Evolutionary conservation across 192 early-diverging fungal genomes (phyloP).

Genomic region (Gamsiella multidivaricata): DNA sequence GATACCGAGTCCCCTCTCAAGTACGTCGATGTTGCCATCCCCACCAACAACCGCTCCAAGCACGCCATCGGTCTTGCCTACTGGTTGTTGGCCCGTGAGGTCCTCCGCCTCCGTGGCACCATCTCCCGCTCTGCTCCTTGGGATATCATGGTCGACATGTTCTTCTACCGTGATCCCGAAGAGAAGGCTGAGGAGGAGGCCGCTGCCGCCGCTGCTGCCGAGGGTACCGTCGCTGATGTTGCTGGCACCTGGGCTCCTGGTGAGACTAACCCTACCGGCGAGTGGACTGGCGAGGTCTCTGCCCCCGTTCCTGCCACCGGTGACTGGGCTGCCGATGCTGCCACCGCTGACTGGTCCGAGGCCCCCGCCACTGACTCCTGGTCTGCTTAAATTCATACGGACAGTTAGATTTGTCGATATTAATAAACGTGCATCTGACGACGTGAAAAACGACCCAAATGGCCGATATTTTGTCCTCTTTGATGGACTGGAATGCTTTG

Average conservation of each 20-base stretch:
- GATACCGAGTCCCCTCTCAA: slow-evolving; percentile 97
- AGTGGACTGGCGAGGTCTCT: slow-evolving; percentile 34
- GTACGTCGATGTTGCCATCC: slow-evolving; percentile 98
- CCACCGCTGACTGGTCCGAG: slow-evolving; percentile 48
- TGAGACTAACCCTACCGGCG: slow-evolving; percentile 55
- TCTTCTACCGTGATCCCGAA: slow-evolving; percentile 99
- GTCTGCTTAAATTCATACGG: slow-evolving; percentile 28
- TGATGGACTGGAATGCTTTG: too few relatives aligned
- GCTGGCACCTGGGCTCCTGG: slow-evolving; percentile 52
- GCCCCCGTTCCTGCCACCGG: slow-evolving; percentile 17
- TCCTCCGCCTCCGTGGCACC: slow-evolving; percentile 96
- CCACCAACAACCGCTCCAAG: slow-evolving; percentile 99
- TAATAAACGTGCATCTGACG: slow-evolving; percentile 9
- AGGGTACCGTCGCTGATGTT: slow-evolving; percentile 59
- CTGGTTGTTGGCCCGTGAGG: slow-evolving; percentile 98
- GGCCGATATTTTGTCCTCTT: not conserved
- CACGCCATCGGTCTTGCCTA: slow-evolving; percentile 98
- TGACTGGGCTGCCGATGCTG: slow-evolving; percentile 33
- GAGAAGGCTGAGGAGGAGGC: slow-evolving; percentile 95
- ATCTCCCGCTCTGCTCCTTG: slow-evolving; percentile 87
- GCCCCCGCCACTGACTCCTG: slow-evolving; percentile 36
- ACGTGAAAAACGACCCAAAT: slow-evolving; percentile 1
- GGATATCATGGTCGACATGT: slow-evolving; percentile 99
- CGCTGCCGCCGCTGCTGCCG: slow-evolving; percentile 64
- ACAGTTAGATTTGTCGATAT: not conserved